Conservation (phyloP, 306 rosid species). For the Quercus variabilis region DNA sequence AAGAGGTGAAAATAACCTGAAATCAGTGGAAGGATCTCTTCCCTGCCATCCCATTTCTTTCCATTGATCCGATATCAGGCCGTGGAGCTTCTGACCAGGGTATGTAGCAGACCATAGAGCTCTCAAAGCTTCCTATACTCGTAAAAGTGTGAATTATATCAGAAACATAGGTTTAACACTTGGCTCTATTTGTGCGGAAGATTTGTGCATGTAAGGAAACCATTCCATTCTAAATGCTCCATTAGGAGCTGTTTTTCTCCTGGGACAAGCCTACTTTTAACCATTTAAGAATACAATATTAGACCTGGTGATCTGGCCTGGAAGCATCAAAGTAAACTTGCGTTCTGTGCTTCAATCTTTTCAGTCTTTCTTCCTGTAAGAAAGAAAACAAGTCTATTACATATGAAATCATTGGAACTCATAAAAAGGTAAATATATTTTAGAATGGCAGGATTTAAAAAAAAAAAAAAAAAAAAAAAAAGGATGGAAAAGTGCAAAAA, state of each 20-base stretch:
- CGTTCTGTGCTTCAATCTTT: conserved; percentile 62
- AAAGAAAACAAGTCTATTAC: not conserved
- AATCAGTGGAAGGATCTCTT: conserved; percentile 94
- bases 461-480: not conserved
- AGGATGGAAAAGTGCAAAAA: too few species aligned
- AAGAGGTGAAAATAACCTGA: conserved; percentile 52
- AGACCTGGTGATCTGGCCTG: conserved; percentile 74
- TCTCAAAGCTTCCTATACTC: conserved; percentile 70
- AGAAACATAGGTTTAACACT: not conserved
- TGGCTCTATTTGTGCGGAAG: not conserved
- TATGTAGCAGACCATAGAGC: conserved; percentile 80
- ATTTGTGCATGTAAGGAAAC: not conserved
- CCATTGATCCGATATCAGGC: conserved; percentile 93
- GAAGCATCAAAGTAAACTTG: conserved; percentile 73
- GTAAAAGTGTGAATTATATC: conserved; percentile 2
- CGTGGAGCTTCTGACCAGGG: conserved; percentile 68
- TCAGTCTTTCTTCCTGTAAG: conserved; percentile 67
- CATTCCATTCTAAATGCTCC: not conserved
- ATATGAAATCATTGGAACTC: not conserved
- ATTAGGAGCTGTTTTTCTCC: not conserved
- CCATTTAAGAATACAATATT: not conserved
- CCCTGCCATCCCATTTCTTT: conserved; percentile 99
- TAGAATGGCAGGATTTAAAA: not conserved
- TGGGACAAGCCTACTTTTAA: not conserved
- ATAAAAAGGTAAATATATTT: not conserved